Conservation (phyloP, 495 filamentous ascomycete species). For the Podospora pseudoanserina region DNA sequence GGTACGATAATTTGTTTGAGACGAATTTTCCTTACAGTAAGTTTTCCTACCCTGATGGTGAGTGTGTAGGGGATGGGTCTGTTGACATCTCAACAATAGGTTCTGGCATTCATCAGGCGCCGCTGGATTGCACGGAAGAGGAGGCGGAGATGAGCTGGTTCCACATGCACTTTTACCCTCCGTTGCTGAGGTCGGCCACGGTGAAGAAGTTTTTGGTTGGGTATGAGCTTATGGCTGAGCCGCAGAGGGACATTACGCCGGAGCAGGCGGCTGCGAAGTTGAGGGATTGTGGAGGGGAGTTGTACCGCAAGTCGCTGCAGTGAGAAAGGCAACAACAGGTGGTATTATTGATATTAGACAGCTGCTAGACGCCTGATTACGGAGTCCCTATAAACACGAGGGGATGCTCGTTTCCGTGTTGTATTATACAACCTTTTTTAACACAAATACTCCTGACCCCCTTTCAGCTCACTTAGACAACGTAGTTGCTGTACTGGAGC, state of each 20-base stretch:
- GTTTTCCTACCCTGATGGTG: slow-evolving; percentile 9
- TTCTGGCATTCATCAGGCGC: slow-evolving; percentile 90
- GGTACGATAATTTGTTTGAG: slow-evolving; percentile 97
- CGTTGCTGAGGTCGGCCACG: slow-evolving; percentile 84
- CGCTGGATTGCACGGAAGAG: slow-evolving; percentile 76
- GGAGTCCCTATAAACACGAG: neutral
- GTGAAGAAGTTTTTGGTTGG: slow-evolving; percentile 96
- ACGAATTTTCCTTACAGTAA: slow-evolving; percentile 91
- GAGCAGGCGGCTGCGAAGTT: slow-evolving; percentile 86
- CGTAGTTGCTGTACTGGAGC: slow-evolving; percentile 64
- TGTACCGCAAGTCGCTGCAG: slow-evolving; percentile 72
- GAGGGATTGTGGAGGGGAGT: slow-evolving; percentile 67
- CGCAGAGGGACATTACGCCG: slow-evolving; percentile 94
- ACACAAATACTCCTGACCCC: neutral
- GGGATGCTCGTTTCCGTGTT: neutral
- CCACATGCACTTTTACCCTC: slow-evolving; percentile 97
- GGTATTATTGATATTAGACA: slow-evolving; percentile 21
- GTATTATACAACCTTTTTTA: neutral
- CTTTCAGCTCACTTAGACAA: slow-evolving; percentile 29
- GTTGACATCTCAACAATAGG: slow-evolving; percentile 30
- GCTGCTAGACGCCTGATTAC: neutral
- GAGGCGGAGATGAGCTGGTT: slow-evolving; percentile 84
- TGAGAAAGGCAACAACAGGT: slow-evolving; percentile 12
- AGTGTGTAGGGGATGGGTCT: neutral
- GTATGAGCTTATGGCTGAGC: slow-evolving; percentile 93